Evolutionary conservation across 2,329 filamentous ascomycete genomes (phyloP).

Genomic region (Hypoxylon sp.): DNA sequence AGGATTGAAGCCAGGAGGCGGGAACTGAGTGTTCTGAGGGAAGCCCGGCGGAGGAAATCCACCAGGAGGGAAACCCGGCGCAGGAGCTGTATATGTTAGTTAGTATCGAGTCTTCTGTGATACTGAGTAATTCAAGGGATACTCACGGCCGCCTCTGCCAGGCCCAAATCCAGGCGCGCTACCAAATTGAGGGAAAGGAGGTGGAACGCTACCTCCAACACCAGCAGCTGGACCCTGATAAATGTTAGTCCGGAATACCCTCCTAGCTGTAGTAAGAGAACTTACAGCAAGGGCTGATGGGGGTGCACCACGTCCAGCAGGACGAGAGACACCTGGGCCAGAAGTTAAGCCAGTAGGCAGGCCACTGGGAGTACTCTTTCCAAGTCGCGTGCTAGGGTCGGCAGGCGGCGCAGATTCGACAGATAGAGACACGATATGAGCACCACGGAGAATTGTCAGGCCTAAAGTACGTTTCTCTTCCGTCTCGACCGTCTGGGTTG

Average conservation of each 20-base stretch:
- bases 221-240: slow-evolving; percentile 83
- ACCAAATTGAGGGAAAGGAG: slow-evolving; percentile 70
- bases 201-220: slow-evolving; percentile 78
- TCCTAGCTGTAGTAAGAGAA: slow-evolving; percentile 26
- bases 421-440: slow-evolving; percentile 93
- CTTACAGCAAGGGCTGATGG: slow-evolving; percentile 85
- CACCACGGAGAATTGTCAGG: slow-evolving; percentile 92
- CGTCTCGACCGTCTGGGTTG: slow-evolving; percentile 79
- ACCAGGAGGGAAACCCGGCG: slow-evolving; percentile 53
- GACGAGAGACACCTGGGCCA: slow-evolving; percentile 90
- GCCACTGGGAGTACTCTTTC: slow-evolving; percentile 79
- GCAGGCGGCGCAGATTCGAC: slow-evolving; percentile 96
- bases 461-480: slow-evolving; percentile 99
- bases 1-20: slow-evolving; percentile 68
- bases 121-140: slow-evolving; percentile 17
- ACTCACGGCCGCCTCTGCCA: slow-evolving; percentile 71
- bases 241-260: slow-evolving; percentile 44
- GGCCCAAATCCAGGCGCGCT: slow-evolving; percentile 64
- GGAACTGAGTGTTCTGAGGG: slow-evolving; percentile 61
- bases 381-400: slow-evolving; percentile 91
- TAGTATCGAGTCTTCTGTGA: slow-evolving; percentile 27
- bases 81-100: slow-evolving; percentile 50
- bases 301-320: slow-evolving; percentile 84
- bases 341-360: slow-evolving; percentile 79
- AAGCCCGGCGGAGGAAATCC: slow-evolving; percentile 64